Conservation (phyloP, 164 flowering plant species). For the Hamamelis virginiana region DNA sequence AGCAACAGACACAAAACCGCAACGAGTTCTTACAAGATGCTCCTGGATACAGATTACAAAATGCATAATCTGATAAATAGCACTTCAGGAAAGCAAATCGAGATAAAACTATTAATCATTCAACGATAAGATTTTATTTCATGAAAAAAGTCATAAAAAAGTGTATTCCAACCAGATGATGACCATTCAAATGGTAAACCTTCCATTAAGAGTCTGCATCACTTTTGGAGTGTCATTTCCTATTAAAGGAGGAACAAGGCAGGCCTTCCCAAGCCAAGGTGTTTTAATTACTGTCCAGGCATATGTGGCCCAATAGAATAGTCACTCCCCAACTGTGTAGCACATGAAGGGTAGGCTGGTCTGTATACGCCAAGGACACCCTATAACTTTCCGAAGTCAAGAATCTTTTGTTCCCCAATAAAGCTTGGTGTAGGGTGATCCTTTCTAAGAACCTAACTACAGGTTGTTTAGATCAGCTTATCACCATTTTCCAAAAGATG, state of each 20-base stretch:
- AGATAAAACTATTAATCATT: neutral
- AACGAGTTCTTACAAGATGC: slow-evolving; percentile 40
- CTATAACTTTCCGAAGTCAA: no score
- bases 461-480: neutral
- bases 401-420: slow-evolving; percentile 2
- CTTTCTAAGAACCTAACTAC: slow-evolving; percentile 6
- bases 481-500: neutral
- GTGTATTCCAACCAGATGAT: neutral
- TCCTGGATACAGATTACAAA: slow-evolving; percentile 38
- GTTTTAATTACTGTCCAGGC: no score
- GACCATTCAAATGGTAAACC: neutral
- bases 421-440: slow-evolving; percentile 1
- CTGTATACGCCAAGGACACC: no score
- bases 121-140: neutral
- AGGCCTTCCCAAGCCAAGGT: slow-evolving; percentile 8
- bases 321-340: no score
- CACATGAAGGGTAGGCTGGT: no score
- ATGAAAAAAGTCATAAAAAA: neutral
- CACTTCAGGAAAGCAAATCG: neutral
- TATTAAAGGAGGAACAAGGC: neutral
- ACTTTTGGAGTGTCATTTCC: neutral
- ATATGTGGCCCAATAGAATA: no score
- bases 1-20: slow-evolving; percentile 53
- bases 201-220: neutral
- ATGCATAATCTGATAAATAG: neutral